These are phyloP conservation scores for Rhizopogon vulgaris DNA, from an alignment of 768 basidiomycete genomes.

Conservation along the genomic window DNA sequence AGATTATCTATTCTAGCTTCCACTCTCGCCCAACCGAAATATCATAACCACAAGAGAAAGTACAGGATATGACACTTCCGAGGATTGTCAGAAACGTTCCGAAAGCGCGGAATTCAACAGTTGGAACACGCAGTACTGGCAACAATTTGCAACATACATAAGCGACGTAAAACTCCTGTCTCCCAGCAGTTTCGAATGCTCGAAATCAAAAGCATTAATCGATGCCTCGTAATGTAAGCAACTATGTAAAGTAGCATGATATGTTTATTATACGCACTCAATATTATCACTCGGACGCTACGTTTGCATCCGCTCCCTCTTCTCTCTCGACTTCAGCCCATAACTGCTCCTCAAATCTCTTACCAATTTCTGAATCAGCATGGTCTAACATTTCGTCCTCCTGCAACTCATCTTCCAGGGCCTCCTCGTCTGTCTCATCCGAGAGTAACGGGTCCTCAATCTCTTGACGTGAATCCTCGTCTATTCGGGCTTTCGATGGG, in stretches of 20 bases:
- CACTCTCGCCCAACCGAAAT: too few species aligned
- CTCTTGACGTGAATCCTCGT: constrained; percentile 11
- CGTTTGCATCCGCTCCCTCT: constrained; percentile 2
- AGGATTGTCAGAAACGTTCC: too few species aligned
- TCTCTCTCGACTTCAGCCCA: constrained; percentile 33
- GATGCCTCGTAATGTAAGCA: background rate
- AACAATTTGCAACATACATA: too few species aligned
- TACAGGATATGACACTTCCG: too few species aligned
- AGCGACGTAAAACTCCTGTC: too few species aligned
- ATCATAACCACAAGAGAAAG: too few species aligned
- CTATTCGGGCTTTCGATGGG: constrained; percentile 10
- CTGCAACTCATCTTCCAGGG: constrained; percentile 31
- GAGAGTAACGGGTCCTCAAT: constrained; percentile 22
- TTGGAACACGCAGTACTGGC: too few species aligned
- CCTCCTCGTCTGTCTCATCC: constrained; percentile 32
- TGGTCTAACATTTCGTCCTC: constrained; percentile 39
- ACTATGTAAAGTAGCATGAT: background rate
- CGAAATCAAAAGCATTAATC: background rate
- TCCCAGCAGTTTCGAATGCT: background rate
- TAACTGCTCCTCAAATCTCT: constrained; percentile 33
- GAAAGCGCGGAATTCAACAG: too few species aligned
- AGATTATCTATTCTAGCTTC: too few species aligned
- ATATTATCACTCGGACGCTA: background rate
- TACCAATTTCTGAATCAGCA: constrained; percentile 26
- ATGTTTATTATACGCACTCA: background rate